Base-by-base conservation (phyloP, 208 protist genomes). In the Trypanosoma congolense region DNA sequence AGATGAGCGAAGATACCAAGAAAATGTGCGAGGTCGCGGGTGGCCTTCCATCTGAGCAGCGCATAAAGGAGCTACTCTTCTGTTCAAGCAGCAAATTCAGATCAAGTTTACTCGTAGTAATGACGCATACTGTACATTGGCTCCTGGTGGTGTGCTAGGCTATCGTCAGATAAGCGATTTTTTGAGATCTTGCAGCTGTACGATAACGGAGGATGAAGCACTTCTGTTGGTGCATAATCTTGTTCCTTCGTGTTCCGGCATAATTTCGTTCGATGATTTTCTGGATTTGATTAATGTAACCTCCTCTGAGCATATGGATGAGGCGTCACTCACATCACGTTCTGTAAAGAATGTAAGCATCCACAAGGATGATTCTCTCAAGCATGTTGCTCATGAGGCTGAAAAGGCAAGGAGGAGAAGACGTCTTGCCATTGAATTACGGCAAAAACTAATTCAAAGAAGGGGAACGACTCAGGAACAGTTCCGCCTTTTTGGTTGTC, bases 181-280 rank as follows among this genome's bases (percentile, higher is more conserved):
- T 58, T 55, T 95, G 43, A 73, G 70, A 8, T 75, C 83, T 18
- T 90, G 80, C 73, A 92, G 79, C 61, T 91, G 85, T 60, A 70
- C 71, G 49, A 82, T 95, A 38, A 80, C 69, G 0, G 80, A 92
- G 31, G 74, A 90, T 46, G 89, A 95, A 58, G 83, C 89, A 8
- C 58, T 93, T 28, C 63, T 90, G 9, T 29, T 95, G 14, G 57
- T 90, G 35, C 79, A 86, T 29, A 87, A 92, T 58, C 44, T 95
- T 36, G 80, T 68, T 21, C 83, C 85, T 12, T 69, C 61, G 0
- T 82, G 66, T 38, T 70, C 58, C 35, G 86, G 86, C 10, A 58
- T 87, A 36, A 83, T 95, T 54, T 70, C 56, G 31, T 95, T 86
- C 61, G 73, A 92, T 18, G 65, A 83, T 42, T 95, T 95, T 61